Base-by-base conservation (phyloP, 192 early-diverging fungal genomes). In the Linnemannia zychae region DNA sequence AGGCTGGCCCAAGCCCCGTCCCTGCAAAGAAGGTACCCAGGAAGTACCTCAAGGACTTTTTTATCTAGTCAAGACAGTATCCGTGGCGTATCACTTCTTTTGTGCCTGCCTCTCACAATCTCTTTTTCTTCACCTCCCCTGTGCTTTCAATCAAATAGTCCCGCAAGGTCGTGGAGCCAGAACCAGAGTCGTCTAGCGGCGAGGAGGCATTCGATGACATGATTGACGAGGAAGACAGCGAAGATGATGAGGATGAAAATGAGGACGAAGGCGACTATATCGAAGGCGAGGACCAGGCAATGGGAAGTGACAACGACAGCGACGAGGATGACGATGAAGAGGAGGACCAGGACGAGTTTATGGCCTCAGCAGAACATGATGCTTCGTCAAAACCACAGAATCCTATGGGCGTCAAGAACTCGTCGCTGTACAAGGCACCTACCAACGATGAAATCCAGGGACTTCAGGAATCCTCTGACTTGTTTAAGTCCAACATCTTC, bases 401-500 rank as follows among this genome's bases (percentile, higher is more conserved):
- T 48, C 78, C 69, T 28, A 79, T 44, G 73, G 81, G 67, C 38
- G 88, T 67, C 72, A 85, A 67, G 74, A 89, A 81, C 71, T 87
- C 70, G 60, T 75, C 78, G 7, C 71, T 89, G 13, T 91, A 90
- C 77, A 81, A 87, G 75, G 82, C 90, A 57, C 94, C 94, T 3
- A 94, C 95, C 17, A 93, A 92, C 74, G 94, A 95, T 12, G 97
- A 99, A 87, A 92, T 99, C 40, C 93, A 95, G 82, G 92, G 92
- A 67, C 84, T 98, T 76, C 94, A 94, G 87, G 96, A 98, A 72
- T 94, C 95, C 0, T 90, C 93, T 7, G 91, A 96, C 73, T 87
- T 98, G 63, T 96, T 94, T 90, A 97, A 98, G 76, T 94, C 94
- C 63, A 98, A 98, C 87, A 90, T 99, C 72, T 97, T 98, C 90